phyloP scores from a whole-genome alignment of 106 monocot species.

The Dactylorhiza incarnata region DNA sequence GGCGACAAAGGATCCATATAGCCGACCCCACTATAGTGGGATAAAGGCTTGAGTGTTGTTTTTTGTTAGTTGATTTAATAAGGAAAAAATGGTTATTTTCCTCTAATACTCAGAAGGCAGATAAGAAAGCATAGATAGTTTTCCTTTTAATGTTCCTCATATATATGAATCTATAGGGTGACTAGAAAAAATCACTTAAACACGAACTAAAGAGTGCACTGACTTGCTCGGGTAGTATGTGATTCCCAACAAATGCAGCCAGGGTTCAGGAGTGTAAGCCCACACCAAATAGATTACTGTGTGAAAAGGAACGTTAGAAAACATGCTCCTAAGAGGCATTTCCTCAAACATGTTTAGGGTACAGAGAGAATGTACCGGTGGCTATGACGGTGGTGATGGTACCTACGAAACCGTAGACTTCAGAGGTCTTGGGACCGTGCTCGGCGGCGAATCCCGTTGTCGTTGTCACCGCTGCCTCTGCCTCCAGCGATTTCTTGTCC shows the following conservation, averaged over 20 bases:
- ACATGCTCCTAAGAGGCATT: neutral
- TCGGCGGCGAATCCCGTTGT: slow-evolving; percentile 12
- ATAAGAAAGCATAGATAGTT: no score
- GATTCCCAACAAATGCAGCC: slow-evolving; percentile 80
- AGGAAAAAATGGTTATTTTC: no score
- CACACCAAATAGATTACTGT: slow-evolving; percentile 75
- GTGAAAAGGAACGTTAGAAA: neutral
- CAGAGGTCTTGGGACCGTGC: slow-evolving; percentile 75
- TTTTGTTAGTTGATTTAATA: no score
- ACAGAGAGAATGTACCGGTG: slow-evolving; percentile 31
- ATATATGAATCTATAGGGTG: no score
- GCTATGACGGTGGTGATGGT: slow-evolving; percentile 85
- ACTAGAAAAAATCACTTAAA: neutral
- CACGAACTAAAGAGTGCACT: slow-evolving; percentile 4
- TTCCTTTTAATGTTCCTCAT: no score
- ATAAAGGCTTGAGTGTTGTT: no score
- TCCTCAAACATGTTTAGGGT: neutral
- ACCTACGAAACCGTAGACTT: slow-evolving; percentile 98
- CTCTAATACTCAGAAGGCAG: no score
- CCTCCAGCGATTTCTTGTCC: slow-evolving; percentile 7
- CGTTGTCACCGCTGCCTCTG: neutral
- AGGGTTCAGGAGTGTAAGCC: slow-evolving; percentile 83
- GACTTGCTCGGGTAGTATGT: slow-evolving; percentile 97
- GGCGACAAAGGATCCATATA: no score
- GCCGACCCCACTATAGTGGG: no score